Evolutionary conservation across 768 basidiomycete genomes (phyloP).

Genomic region (Dacryopinax primogenitus): DNA sequence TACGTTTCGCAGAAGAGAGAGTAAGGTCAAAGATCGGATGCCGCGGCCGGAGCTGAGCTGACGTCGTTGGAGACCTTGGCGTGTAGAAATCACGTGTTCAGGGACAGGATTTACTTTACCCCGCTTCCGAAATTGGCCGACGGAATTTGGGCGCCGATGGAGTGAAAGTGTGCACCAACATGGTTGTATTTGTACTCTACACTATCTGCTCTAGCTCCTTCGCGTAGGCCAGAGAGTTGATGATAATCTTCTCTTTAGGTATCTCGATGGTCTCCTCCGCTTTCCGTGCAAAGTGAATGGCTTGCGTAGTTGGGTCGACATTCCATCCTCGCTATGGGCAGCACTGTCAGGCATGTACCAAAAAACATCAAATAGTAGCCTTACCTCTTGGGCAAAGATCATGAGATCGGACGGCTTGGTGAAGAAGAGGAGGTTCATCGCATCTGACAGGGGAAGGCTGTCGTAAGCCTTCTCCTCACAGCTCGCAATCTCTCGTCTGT

Average conservation of each 20-base stretch:
- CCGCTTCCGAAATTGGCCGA: neutral
- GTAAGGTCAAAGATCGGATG: neutral
- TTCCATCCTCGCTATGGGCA: slow-evolving; percentile 63
- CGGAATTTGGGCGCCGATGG: neutral
- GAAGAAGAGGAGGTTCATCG: slow-evolving; percentile 85
- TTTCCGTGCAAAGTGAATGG: slow-evolving; percentile 68
- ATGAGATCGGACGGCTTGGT: slow-evolving; percentile 64
- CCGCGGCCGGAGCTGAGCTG: neutral
- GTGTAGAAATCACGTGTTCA: neutral
- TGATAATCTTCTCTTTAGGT: slow-evolving; percentile 71
- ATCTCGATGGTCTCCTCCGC: slow-evolving; percentile 74
- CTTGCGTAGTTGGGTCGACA: slow-evolving; percentile 54
- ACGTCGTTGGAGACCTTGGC: neutral
- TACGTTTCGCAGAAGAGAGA: neutral
- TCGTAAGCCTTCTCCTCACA: slow-evolving; percentile 92
- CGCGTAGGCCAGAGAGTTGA: slow-evolving; percentile 64
- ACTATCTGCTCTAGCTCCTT: slow-evolving; percentile 86
- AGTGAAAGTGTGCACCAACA: neutral
- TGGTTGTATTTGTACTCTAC: slow-evolving; percentile 33
- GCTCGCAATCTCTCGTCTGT: slow-evolving; percentile 90
- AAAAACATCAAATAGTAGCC: slow-evolving; percentile 18
- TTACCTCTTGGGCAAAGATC: slow-evolving; percentile 67
- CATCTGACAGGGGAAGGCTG: slow-evolving; percentile 79
- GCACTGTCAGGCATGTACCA: slow-evolving; percentile 10
- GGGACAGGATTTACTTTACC: slow-evolving; percentile 2